Evolutionary conservation across 768 basidiomycete genomes (phyloP).

Genomic region (Calocybe gangraenosa): DNA sequence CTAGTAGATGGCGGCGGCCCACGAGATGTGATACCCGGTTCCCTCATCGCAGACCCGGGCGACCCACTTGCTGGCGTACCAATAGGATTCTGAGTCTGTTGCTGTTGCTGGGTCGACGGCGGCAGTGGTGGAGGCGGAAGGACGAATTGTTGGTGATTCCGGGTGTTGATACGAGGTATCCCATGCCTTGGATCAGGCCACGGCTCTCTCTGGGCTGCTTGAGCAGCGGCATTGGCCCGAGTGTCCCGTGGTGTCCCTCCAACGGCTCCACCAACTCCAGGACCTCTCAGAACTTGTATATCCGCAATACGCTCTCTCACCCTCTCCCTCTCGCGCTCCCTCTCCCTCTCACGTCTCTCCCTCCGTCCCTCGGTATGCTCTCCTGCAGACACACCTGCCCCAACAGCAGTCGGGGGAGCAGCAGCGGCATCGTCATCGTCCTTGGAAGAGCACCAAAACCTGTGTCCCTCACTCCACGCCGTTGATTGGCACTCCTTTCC

Average conservation of each 20-base stretch:
- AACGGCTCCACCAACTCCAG: background rate
- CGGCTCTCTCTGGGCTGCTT: background rate
- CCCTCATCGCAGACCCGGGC: too few relatives aligned
- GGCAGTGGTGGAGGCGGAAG: background rate
- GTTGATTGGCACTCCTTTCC: slow-evolving; percentile 96
- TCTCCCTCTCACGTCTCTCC: slow-evolving; percentile 3
- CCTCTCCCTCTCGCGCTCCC: slow-evolving; percentile 6
- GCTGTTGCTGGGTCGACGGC: background rate
- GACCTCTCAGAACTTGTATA: slow-evolving; percentile 4
- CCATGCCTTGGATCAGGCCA: background rate
- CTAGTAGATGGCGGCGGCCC: background rate
- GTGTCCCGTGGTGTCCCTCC: background rate
- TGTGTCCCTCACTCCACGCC: slow-evolving; percentile 94
- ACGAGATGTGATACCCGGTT: background rate
- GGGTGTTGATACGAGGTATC: background rate
- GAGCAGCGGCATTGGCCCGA: background rate
- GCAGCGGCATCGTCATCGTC: slow-evolving; percentile 39
- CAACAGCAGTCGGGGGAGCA: background rate
- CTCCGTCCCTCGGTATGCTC: background rate
- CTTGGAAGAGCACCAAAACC: slow-evolving; percentile 86
- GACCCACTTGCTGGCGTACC: slow-evolving; percentile 7
- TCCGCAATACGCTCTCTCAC: background rate
- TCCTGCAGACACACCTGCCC: background rate
- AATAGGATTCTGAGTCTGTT: slow-evolving; percentile 3
- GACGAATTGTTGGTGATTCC: background rate